These are phyloP conservation scores for Hirsutella thompsonii DNA, from an alignment of 2,329 filamentous ascomycete genomes.

Conservation along the genomic window DNA sequence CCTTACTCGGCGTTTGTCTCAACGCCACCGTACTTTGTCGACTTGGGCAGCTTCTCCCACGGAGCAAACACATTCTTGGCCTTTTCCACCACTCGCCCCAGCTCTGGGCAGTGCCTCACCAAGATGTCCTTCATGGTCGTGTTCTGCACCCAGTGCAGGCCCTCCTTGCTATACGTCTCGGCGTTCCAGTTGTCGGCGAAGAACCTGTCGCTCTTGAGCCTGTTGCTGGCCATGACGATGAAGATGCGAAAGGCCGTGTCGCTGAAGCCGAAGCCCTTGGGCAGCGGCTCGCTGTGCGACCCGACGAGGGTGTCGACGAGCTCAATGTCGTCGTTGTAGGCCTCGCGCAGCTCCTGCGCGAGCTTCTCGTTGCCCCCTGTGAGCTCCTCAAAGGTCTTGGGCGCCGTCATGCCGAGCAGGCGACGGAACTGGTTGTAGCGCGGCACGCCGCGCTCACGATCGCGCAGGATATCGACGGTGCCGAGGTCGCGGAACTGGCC, in stretches of 20 bases:
- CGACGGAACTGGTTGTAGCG: conserved; percentile 31
- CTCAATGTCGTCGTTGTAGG: not conserved
- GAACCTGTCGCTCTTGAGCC: conserved; percentile 2
- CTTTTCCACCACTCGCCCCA: not conserved
- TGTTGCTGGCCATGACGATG: conserved; percentile 1
- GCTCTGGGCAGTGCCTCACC: not conserved
- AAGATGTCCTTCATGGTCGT: conserved; percentile 1
- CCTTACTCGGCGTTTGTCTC: not conserved
- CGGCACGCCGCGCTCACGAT: conserved; percentile 32
- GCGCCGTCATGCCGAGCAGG: conserved; percentile 23
- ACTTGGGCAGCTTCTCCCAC: not conserved
- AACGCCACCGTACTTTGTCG: not conserved
- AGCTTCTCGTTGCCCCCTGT: conserved; percentile 17
- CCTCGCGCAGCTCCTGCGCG: conserved; percentile 10
- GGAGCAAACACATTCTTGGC: not conserved
- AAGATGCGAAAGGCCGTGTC: conserved; percentile 2
- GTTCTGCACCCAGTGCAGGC: not conserved
- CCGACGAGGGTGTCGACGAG: not conserved
- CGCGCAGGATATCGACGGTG: conserved; percentile 31
- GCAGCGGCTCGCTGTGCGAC: conserved; percentile 1
- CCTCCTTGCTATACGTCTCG: conserved; percentile 1
- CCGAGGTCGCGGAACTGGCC: conserved; percentile 27
- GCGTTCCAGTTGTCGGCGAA: conserved; percentile 1
- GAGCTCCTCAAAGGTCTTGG: conserved; percentile 19
- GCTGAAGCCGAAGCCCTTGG: conserved; percentile 1